Percentiles rank a stretch among this genome's conserved stretches.
Evolutionary conservation across 1,284 basidiomycete genomes (phyloP).

Genomic region (Meripilus lineatus): DNA sequence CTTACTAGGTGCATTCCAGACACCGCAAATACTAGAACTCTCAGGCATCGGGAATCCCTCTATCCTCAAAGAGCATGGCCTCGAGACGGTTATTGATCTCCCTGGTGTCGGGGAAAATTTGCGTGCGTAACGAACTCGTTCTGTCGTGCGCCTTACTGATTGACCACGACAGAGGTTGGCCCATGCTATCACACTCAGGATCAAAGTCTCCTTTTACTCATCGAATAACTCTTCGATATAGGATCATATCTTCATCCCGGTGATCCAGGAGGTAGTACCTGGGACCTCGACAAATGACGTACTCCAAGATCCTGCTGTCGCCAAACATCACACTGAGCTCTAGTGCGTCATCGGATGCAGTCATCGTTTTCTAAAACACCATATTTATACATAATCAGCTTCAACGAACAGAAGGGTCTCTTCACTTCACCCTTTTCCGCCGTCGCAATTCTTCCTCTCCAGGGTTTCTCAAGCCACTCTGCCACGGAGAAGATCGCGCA

Average conservation of each 20-base stretch:
- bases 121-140: conserved; percentile 2
- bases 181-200: background rate
- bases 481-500: conserved; percentile 3
- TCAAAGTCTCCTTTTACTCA: background rate
- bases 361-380: background rate
- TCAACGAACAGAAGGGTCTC: conserved; percentile 5
- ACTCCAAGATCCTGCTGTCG: conserved; percentile 2
- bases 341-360: conserved; percentile 6
- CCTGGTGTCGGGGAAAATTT: conserved; percentile 10
- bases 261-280: conserved; percentile 4
- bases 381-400: background rate
- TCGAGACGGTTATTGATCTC: conserved; percentile 14
- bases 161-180: background rate
- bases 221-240: conserved; percentile 1
- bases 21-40: conserved; percentile 16
- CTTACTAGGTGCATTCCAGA: conserved; percentile 6
- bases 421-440: conserved; percentile 5
- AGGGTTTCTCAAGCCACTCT: conserved; percentile 1
- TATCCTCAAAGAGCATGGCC: conserved; percentile 10
- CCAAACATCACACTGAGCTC: conserved; percentile 5
- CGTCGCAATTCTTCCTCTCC: conserved; percentile 7
- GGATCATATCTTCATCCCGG: conserved; percentile 7
- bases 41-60: conserved; percentile 16
- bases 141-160: background rate
- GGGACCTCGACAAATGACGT: conserved; percentile 5